Base-by-base conservation (phyloP, 768 basidiomycete genomes). In the Kwoniella heveanensis region DNA sequence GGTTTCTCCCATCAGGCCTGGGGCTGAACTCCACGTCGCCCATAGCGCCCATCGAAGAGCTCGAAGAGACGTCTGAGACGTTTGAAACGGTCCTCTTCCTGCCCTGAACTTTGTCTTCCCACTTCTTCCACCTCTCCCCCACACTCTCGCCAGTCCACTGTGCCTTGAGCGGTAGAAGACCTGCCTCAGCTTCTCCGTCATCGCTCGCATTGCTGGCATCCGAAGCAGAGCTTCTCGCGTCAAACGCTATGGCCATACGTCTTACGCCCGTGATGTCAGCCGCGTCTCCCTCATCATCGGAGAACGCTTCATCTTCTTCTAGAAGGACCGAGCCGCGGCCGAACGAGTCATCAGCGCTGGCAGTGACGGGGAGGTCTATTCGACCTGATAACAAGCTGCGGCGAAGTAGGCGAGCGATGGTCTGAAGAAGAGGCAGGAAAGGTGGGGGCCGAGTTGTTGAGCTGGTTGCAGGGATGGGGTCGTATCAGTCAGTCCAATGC, bases 81-180 rank as follows among this genome's bases (percentile, higher is more conserved):
- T 64, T 44, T 21, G 54, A 64, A 0, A 64, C 48, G 26, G 46
- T 57, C 22, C 62, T 52, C 27, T 37, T 57, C 21, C 63, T 48
- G 27, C 58, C 50, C 12, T 57, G 29, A n/a, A 22, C 26, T 48
- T 52, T 51, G 12, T 55, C 60, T 51, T 66, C 65, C 70, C 67
- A 65, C 26, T 54, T 55, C 50, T 62, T 64, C 66, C 69, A 67
- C 19, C 54, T 50, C 29, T 65, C 69, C 9, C 55, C 52, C 0
- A 57, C 32, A 30, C 69, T 74, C 46, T 65, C 73, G 27, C 73
- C 73, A 19, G 73, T 72, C 64, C 49, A 69, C 46, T 76, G 74
- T 39, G 68, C 22, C 26, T 48, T 62, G 5, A 24, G 52, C 29
- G 52, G 27, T 29, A 24, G 15, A 2, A 29, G n/a, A 13, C 22